Evolutionary conservation across 108 stramenopile genomes (phyloP).

Genomic region (Skeletonema grethae): DNA sequence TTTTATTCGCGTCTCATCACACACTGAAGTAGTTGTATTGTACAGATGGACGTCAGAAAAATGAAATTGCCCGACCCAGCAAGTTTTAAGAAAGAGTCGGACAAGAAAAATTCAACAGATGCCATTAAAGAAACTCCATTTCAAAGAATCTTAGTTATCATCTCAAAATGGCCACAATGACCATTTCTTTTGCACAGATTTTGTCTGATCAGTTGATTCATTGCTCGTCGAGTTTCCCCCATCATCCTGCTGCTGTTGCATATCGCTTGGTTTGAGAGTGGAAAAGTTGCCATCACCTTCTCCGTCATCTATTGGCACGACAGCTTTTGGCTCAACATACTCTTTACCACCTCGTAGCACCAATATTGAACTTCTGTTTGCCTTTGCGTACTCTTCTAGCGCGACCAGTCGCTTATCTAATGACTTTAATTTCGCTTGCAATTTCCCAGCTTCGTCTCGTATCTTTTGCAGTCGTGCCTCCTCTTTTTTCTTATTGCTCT

Average conservation of each 20-base stretch:
- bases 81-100: too few relatives aligned
- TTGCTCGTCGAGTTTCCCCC: background rate
- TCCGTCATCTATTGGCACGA: slow-evolving; percentile 50
- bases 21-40: too few relatives aligned
- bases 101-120: too few relatives aligned
- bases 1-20: too few relatives aligned
- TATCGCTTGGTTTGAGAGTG: background rate
- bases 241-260: background rate
- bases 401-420: slow-evolving; percentile 73
- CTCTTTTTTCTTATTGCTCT: slow-evolving; percentile 61
- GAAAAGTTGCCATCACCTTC: slow-evolving; percentile 25
- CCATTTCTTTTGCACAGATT: background rate
- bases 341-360: slow-evolving; percentile 35
- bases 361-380: slow-evolving; percentile 40
- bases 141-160: background rate
- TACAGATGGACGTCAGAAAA: too few relatives aligned
- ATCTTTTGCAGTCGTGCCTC: slow-evolving; percentile 44
- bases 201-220: background rate
- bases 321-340: slow-evolving; percentile 49
- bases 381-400: slow-evolving; percentile 65
- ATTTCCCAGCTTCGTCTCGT: slow-evolving; percentile 48
- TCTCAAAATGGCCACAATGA: background rate
- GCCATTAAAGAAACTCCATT: too few relatives aligned
- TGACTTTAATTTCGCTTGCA: slow-evolving; percentile 70
- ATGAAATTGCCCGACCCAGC: too few relatives aligned